Percentiles rank a stretch among this genome's conserved stretches.
Conservation (phyloP, 2,329 filamentous ascomycete genomes). For the Ciborinia camelliae region DNA sequence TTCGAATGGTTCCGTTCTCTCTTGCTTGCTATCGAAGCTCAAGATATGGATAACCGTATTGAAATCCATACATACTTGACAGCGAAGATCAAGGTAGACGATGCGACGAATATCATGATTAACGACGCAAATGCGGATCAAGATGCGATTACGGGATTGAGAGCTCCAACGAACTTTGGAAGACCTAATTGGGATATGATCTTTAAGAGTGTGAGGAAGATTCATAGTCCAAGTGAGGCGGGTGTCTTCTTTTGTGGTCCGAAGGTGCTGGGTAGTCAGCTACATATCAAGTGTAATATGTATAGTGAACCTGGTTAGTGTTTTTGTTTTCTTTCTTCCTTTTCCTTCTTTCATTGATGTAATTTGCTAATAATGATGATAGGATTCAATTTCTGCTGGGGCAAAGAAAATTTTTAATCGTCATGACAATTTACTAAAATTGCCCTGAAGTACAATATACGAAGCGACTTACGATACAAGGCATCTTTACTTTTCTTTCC, state of each 20-base stretch:
- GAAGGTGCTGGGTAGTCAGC: constrained; percentile 69
- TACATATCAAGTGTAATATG: constrained; percentile 85
- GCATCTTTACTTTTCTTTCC: background rate
- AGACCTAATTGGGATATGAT: constrained; percentile 89
- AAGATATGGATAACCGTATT: constrained; percentile 79
- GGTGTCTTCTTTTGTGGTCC: constrained; percentile 85
- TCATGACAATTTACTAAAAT: background rate
- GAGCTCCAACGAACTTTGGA: constrained; percentile 81
- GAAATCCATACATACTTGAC: constrained; percentile 89
- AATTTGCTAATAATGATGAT: constrained; percentile 18
- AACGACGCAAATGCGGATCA: constrained; percentile 82
- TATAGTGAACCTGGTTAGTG: constrained; percentile 77
- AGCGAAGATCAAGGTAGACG: constrained; percentile 80
- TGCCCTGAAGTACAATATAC: background rate
- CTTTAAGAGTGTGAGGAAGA: constrained; percentile 76
- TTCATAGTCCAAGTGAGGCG: constrained; percentile 68
- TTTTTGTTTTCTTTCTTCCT: constrained; percentile 23
- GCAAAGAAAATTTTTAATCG: constrained; percentile 51
- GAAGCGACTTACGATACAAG: background rate
- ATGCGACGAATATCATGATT: constrained; percentile 90
- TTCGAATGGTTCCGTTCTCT: constrained; percentile 89
- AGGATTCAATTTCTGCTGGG: constrained; percentile 41
- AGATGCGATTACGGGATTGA: constrained; percentile 78
- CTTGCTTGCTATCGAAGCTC: constrained; percentile 78
- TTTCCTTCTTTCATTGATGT: background rate